phyloP scores from a whole-genome alignment of 2,329 filamentous ascomycete species.

The Microdochium nivale region DNA sequence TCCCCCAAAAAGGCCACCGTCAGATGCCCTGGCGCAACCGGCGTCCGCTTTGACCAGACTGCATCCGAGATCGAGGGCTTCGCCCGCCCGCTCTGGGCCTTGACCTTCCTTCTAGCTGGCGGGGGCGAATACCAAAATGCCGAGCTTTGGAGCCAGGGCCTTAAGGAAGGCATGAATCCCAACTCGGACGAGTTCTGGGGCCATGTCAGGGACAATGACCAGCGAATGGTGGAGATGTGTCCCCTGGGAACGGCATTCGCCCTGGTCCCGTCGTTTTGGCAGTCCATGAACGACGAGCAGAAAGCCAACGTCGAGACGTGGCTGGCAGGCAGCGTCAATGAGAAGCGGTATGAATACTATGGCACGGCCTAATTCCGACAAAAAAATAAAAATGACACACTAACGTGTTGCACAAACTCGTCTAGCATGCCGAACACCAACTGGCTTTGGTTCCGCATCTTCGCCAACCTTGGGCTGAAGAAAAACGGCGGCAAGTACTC shows the following conservation, averaged over 20 bases:
- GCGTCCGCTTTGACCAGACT: constrained; percentile 68
- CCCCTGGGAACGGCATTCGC: constrained; percentile 67
- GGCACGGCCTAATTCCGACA: background rate
- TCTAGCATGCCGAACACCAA: constrained; percentile 61
- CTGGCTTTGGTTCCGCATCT: constrained; percentile 79
- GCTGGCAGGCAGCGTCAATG: constrained; percentile 68
- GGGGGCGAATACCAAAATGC: constrained; percentile 56
- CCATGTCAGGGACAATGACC: constrained; percentile 65
- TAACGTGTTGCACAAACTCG: constrained; percentile 24
- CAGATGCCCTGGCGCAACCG: constrained; percentile 59
- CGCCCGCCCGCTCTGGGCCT: constrained; percentile 66
- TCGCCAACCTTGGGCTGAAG: constrained; percentile 70
- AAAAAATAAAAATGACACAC: background rate
- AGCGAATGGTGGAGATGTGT: constrained; percentile 81
- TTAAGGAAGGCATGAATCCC: constrained; percentile 64
- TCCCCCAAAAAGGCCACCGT: constrained; percentile 58
- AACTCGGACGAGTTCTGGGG: constrained; percentile 68
- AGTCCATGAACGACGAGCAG: constrained; percentile 52
- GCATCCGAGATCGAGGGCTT: constrained; percentile 72
- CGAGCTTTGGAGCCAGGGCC: constrained; percentile 50
- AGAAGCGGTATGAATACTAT: constrained; percentile 48
- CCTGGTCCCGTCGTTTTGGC: constrained; percentile 59
- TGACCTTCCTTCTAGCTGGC: constrained; percentile 62
- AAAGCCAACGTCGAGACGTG: constrained; percentile 60
- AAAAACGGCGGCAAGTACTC: constrained; percentile 67